Evolutionary conservation across 352 stramenopile species (phyloP).

Genomic region (Phytophthora constricta): DNA sequence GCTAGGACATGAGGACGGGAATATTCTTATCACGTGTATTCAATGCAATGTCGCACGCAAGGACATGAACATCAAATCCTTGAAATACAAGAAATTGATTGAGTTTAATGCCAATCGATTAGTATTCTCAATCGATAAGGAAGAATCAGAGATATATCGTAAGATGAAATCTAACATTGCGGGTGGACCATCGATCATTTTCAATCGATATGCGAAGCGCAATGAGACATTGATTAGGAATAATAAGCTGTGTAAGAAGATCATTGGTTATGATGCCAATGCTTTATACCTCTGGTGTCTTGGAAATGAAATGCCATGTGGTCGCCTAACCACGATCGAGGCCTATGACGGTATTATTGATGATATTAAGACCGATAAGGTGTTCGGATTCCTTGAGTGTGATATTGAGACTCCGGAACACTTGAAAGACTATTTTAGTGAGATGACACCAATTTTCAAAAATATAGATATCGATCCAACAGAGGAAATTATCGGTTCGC

Average conservation of each 20-base stretch:
- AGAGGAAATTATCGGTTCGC: background rate
- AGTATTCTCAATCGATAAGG: slow-evolving; percentile 6
- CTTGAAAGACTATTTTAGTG: slow-evolving; percentile 36
- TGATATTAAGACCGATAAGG: slow-evolving; percentile 36
- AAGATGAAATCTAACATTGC: too few species aligned
- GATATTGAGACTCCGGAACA: slow-evolving; percentile 42
- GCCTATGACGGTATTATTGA: background rate
- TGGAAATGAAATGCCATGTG: slow-evolving; percentile 39
- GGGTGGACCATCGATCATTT: too few species aligned
- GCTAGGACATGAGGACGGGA: slow-evolving; percentile 22
- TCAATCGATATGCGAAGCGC: too few species aligned
- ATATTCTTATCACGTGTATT: slow-evolving; percentile 30
- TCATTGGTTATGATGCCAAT: slow-evolving; percentile 26
- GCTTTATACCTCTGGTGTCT: slow-evolving; percentile 24
- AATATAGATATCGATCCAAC: background rate
- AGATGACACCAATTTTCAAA: slow-evolving; percentile 42
- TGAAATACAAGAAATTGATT: slow-evolving; percentile 25
- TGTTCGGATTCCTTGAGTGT: slow-evolving; percentile 46
- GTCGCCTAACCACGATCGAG: slow-evolving; percentile 5
- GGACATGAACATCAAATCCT: slow-evolving; percentile 32
- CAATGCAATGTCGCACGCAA: slow-evolving; percentile 35
- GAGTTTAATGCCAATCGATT: slow-evolving; percentile 17
- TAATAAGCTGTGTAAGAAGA: too few species aligned
- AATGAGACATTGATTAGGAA: too few species aligned
- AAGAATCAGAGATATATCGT: slow-evolving; percentile 9